Conservation (phyloP, 345 rosid genomes). For the Hibiscus mutabilis region DNA sequence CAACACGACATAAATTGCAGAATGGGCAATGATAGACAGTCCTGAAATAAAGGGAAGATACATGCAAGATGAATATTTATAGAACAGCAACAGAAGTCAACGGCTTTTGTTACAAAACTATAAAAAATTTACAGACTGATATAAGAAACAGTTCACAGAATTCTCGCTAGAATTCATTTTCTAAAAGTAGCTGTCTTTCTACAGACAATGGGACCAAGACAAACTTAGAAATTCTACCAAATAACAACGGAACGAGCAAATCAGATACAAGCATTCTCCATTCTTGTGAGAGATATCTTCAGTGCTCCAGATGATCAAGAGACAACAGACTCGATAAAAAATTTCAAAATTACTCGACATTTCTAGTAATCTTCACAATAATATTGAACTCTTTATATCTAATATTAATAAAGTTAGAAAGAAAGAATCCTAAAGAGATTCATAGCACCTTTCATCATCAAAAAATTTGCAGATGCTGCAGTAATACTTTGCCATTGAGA, state of each 20-base stretch:
- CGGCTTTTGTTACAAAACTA: neutral
- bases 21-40: constrained; percentile 55
- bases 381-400: neutral
- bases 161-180: neutral
- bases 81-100: neutral
- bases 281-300: constrained; percentile 6
- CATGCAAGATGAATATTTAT: neutral
- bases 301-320: neutral
- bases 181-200: neutral
- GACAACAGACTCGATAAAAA: neutral
- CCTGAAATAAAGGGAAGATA: constrained; percentile 25
- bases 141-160: neutral
- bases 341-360: neutral
- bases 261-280: neutral
- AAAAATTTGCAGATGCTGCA: constrained; percentile 57
- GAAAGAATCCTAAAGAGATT: neutral
- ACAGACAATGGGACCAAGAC: neutral
- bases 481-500: constrained; percentile 74
- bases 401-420: neutral
- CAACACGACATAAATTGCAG: constrained; percentile 57
- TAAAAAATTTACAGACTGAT: neutral
- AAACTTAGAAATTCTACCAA: neutral
- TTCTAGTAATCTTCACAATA: neutral
- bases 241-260: neutral
- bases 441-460: constrained; percentile 50